Percentiles rank a stretch among this genome's conserved stretches.
Conservation (phyloP, 345 rosid genomes). For the Citrus sp. region DNA sequence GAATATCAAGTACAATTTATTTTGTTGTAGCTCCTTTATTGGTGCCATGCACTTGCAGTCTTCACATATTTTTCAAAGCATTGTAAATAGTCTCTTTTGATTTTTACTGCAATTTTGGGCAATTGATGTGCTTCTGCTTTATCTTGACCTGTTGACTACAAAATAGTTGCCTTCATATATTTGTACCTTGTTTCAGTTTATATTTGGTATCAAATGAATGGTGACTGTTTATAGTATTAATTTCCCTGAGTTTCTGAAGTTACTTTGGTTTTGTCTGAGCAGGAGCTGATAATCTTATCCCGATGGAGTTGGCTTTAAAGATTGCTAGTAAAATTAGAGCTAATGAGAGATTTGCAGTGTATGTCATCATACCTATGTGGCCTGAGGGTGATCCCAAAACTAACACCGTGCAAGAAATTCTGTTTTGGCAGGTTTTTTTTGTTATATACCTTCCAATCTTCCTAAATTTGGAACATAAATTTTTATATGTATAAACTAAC, state of each 20-base stretch:
- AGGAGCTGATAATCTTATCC: constrained; percentile 96
- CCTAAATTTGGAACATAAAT: neutral
- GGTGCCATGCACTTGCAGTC: neutral
- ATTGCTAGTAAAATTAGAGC: constrained; percentile 87
- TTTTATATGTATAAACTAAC: neutral
- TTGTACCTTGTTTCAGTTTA: neutral
- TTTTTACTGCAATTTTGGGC: neutral
- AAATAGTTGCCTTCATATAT: neutral
- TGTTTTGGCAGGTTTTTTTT: constrained; percentile 82
- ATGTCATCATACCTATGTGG: constrained; percentile 92
- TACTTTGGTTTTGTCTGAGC: constrained; percentile 21
- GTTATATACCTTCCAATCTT: neutral
- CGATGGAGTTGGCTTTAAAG: constrained; percentile 96
- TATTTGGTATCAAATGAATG: neutral
- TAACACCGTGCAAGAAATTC: constrained; percentile 83
- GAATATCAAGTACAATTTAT: neutral
- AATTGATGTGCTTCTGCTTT: neutral
- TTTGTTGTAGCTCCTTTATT: neutral
- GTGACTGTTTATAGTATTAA: neutral
- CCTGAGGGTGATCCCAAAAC: constrained; percentile 96
- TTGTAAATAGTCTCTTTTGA: neutral
- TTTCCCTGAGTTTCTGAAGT: neutral
- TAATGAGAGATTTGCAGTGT: constrained; percentile 81
- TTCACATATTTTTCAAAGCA: neutral
- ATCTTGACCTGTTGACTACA: neutral